These are phyloP conservation scores for Mytilinidion resinicola DNA, from an alignment of 495 filamentous ascomycete genomes.

Conservation along the genomic window DNA sequence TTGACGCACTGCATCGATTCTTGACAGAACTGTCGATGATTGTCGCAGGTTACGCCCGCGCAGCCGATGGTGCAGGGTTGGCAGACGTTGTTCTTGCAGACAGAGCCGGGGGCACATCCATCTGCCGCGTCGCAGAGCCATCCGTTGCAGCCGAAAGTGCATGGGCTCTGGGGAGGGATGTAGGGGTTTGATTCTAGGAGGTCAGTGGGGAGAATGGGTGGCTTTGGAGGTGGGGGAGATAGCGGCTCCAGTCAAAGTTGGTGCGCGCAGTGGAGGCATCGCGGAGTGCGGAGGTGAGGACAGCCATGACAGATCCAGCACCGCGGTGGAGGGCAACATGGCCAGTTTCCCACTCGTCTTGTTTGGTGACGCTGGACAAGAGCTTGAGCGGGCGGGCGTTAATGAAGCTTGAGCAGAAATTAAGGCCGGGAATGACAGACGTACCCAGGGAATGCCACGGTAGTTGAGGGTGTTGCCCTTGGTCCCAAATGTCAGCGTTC, in stretches of 20 bases:
- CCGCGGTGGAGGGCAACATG: conserved; percentile 4
- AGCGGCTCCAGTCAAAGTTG: conserved; percentile 18
- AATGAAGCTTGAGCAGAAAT: not conserved
- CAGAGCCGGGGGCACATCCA: conserved; percentile 14
- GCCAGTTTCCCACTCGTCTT: conserved; percentile 11
- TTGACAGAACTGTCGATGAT: no score
- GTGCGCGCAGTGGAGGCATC: conserved; percentile 12
- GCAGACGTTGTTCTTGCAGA: conserved; percentile 26
- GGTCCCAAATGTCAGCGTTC: conserved; percentile 20
- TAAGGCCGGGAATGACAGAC: not conserved
- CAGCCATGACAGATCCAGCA: conserved; percentile 12
- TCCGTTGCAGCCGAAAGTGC: conserved; percentile 21
- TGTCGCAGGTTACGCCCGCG: no score
- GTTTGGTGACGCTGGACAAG: conserved; percentile 12
- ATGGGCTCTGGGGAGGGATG: conserved; percentile 16
- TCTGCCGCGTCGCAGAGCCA: conserved; percentile 19
- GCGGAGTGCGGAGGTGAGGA: conserved; percentile 6
- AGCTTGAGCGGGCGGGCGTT: conserved; percentile 6
- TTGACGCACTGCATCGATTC: no score
- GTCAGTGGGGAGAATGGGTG: conserved; percentile 7
- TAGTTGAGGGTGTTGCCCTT: conserved; percentile 26
- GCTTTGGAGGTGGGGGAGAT: conserved; percentile 8
- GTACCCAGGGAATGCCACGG: conserved; percentile 26
- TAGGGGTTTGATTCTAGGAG: conserved; percentile 15
- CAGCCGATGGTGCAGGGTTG: not conserved